Evolutionary conservation across 805 yeast genomes (phyloP), one percentile per base, ranked within the genome.

Genomic region (Saccharomycopsis javanensis): DNA sequence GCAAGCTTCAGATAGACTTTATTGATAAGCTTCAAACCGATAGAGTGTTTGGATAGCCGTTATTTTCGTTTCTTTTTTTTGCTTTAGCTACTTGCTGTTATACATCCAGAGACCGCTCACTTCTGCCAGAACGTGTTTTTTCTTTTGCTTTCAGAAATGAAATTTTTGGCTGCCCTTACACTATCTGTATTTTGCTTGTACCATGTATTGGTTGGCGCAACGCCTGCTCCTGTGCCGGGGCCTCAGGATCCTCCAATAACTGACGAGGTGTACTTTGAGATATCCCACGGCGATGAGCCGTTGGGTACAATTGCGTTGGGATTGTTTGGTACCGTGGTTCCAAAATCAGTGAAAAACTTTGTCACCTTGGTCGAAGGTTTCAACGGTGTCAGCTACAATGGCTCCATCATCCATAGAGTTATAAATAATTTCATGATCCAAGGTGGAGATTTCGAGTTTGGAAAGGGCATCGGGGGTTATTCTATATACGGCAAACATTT

Each of bases 401-500:
- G 77, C 60, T 79, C 88, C 4, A 70, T 75, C 18, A 86, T 89
- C 78, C 94, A 86, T 71, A 78, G 91, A 60, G 81, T 89, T 54
- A 83, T 86, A 61, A 76, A 80, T 50, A 77, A 78, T 57, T 87
- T 86, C 68, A 82, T 88, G 85, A 78, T 90, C 64, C 96, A 88
- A 72, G 96, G 96, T 58, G 97, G 97, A 61, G 92, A 88, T 70
- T 83, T 85, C 67, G 83, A 86, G 62, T 78, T 76, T 27, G 71
- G 70, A 42, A 75, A 77, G 63, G 91, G 92, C 15, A 75, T 80
- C 56, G 96, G 95, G 27, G 96, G 97, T 13, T 75, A 76, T 64
- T 86, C 95, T 28, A 83, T 88, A 64, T 86, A 82, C 70, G 96
- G 96, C 31, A 73, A 73, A 57, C 77, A 75, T 65, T 84, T 89